These are phyloP conservation scores for Xanthoconium purpureum DNA, from an alignment of 768 basidiomycete genomes.

Conservation along the genomic window DNA sequence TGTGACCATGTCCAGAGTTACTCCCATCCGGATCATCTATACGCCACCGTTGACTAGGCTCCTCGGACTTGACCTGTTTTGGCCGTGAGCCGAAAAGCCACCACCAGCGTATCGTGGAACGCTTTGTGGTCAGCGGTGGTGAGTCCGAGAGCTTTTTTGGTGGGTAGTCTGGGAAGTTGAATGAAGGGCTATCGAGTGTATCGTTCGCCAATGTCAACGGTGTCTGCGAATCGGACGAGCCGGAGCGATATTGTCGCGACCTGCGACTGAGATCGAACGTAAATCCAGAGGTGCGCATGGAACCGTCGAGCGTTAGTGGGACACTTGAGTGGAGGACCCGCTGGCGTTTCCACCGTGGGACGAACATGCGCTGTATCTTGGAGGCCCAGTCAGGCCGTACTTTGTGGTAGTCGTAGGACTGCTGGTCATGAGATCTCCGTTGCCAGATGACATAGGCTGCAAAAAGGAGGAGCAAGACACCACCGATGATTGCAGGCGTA, in stretches of 20 bases:
- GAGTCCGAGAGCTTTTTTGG: neutral
- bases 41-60: conserved; percentile 21
- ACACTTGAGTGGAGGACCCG: conserved; percentile 11
- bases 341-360: conserved; percentile 11
- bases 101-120: conserved; percentile 23
- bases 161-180: neutral
- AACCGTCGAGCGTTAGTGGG: conserved; percentile 22
- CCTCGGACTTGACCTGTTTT: conserved; percentile 20
- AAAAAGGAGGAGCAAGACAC: conserved; percentile 25
- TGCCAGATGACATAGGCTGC: conserved; percentile 23
- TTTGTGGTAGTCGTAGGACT: conserved; percentile 10
- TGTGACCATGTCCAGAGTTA: conserved; percentile 20
- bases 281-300: conserved; percentile 12
- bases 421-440: conserved; percentile 11
- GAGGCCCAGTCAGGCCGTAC: conserved; percentile 13
- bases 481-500: conserved; percentile 34
- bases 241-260: conserved; percentile 16
- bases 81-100: conserved; percentile 25
- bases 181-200: conserved; percentile 12
- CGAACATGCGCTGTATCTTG: conserved; percentile 16
- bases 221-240: conserved; percentile 29
- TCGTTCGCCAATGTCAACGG: conserved; percentile 18
- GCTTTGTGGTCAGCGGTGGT: conserved; percentile 2
- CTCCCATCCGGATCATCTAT: conserved; percentile 27
- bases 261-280: conserved; percentile 1